Conservation (phyloP, 306 rosid genomes). For the Prinsepia uniflora region DNA sequence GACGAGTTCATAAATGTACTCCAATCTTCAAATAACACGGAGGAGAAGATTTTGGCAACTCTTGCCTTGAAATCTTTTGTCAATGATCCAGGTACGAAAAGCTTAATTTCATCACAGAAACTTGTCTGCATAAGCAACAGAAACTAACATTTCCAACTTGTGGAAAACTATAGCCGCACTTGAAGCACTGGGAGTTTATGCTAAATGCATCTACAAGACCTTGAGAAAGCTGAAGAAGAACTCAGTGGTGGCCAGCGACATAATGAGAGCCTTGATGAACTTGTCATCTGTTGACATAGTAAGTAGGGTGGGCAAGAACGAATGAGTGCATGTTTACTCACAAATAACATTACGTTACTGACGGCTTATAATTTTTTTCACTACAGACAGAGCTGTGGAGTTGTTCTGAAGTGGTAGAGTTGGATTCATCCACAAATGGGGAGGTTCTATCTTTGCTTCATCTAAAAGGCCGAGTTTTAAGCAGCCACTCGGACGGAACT, state of each 20-base stretch:
- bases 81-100: conserved; percentile 50
- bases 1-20: conserved; percentile 60
- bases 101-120: conserved; percentile 1
- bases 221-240: conserved; percentile 69
- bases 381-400: conserved; percentile 78
- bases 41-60: conserved; percentile 72
- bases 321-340: no score
- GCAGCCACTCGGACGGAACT: conserved; percentile 95
- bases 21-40: conserved; percentile 68
- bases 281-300: conserved; percentile 75
- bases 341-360: conserved; percentile 10
- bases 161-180: conserved; percentile 51
- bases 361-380: conserved; percentile 13
- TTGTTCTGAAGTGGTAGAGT: conserved; percentile 64
- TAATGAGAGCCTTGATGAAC: conserved; percentile 66
- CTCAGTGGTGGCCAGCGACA: conserved; percentile 54
- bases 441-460: conserved; percentile 71
- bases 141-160: conserved; percentile 20
- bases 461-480: conserved; percentile 61
- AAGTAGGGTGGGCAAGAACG: conserved; percentile 31
- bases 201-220: conserved; percentile 65
- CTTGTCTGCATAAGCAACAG: background rate
- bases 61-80: conserved; percentile 71
- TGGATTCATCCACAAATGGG: conserved; percentile 64
- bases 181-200: conserved; percentile 62